Conservation (phyloP, 495 filamentous ascomycete species). For the Xylaria venustula region DNA sequence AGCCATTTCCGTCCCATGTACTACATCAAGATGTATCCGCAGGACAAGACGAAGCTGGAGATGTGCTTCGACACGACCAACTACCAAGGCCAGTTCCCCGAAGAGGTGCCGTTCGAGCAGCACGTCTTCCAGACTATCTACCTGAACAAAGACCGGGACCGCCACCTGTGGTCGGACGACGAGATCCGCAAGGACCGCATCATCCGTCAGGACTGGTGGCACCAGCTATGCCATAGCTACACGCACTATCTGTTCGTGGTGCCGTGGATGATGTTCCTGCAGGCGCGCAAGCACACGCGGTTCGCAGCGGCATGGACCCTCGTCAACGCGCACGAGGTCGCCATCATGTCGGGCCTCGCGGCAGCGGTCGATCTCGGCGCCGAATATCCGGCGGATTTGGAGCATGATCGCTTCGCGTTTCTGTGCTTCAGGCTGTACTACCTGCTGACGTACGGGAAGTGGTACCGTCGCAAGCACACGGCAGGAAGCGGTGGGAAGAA, state of each 20-base stretch:
- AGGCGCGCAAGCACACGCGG: slow-evolving; percentile 63
- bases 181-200: slow-evolving; percentile 69
- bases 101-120: slow-evolving; percentile 42
- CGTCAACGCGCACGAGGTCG: slow-evolving; percentile 83
- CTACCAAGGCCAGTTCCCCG: slow-evolving; percentile 76
- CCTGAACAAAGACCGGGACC: slow-evolving; percentile 63
- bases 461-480: slow-evolving; percentile 33
- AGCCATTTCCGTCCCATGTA: slow-evolving; percentile 76
- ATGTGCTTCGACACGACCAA: slow-evolving; percentile 87
- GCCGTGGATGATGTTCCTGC: slow-evolving; percentile 78
- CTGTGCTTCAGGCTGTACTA: slow-evolving; percentile 48
- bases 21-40: slow-evolving; percentile 66
- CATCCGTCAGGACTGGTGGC: slow-evolving; percentile 78
- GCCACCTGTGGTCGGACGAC: slow-evolving; percentile 66
- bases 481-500: slow-evolving; percentile 1
- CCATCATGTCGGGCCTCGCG: slow-evolving; percentile 73
- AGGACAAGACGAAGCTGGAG: slow-evolving; percentile 68
- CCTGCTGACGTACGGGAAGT: slow-evolving; percentile 38
- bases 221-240: slow-evolving; percentile 79
- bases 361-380: slow-evolving; percentile 78
- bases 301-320: slow-evolving; percentile 79
- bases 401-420: slow-evolving; percentile 51
- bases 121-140: slow-evolving; percentile 87
- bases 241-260: slow-evolving; percentile 78
- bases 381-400: slow-evolving; percentile 52